Base-by-base conservation (phyloP, 2,329 filamentous ascomycete genomes). In the Venturia nashicola region DNA sequence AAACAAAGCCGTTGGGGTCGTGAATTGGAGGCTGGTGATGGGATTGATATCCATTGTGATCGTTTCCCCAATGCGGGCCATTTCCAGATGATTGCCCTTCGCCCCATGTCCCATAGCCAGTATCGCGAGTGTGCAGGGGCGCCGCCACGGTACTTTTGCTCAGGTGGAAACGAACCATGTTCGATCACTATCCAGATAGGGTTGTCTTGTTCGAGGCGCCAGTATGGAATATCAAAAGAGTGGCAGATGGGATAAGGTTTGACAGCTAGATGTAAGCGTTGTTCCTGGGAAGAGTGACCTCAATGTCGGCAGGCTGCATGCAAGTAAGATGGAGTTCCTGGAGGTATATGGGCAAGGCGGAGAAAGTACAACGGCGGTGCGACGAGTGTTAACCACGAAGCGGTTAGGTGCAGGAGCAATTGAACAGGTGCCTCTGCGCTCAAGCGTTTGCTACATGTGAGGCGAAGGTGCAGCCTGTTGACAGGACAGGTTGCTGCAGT, bases 61-160 rank as follows among this genome's bases (percentile, higher is more conserved):
- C 66, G 61, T 68, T 71, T 43, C 71, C 69, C 74, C 74, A 76
- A 61, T 65, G 51, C 51, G 51, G 51, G 9, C 32, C 27, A n/a
- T 57, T 57, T n/a, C 51, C 51, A 18, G 32, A 66, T 44, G 68
- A 57, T 65, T 67, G 69, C 61, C 70, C 70, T 65, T 75, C 74
- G 63, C 75, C 72, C 66, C 71, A 74, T 8, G 43, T n/a, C 48
- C 69, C 66, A 66, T 70, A 70, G 63, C 74, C 71, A 62, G 69
- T 18, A 27, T 66, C 67, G 36, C 68, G 68, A 39, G 68, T 68
- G 27, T 74, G 72, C 51, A 75, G 73, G 70, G 75, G 73, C 67
- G 76, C 74, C 73, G 76, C 72, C 68, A 76, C 69, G 69, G 72
- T 76, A 70, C 72, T 76, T 73, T 76, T 76, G 69, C 23, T 40